Conservation (phyloP, 306 rosid species). For the Prosopis cineraria region DNA sequence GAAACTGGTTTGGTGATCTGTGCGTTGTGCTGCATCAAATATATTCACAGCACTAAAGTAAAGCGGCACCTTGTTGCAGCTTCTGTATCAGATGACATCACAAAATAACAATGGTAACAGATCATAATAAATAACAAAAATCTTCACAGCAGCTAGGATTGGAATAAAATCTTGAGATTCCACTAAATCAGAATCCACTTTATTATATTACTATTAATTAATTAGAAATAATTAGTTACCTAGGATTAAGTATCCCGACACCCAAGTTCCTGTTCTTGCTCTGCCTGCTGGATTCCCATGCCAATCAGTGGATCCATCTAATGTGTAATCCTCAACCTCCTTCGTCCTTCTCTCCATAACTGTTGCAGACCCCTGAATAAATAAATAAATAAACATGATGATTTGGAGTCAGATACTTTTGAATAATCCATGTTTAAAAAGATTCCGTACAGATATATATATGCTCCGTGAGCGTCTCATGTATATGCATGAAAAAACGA, state of each 20-base stretch:
- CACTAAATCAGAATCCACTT: neutral
- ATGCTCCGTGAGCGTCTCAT: no score
- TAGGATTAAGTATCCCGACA: slow-evolving; percentile 62
- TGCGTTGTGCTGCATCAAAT: no score
- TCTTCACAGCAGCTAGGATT: neutral
- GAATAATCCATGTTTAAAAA: neutral
- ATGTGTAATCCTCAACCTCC: slow-evolving; percentile 38
- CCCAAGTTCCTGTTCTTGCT: slow-evolving; percentile 58
- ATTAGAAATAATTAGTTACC: slow-evolving; percentile 40
- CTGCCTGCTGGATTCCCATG: slow-evolving; percentile 60
- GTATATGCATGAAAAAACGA: no score
- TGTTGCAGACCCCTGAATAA: slow-evolving; percentile 38
- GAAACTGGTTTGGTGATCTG: no score
- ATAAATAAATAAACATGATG: neutral
- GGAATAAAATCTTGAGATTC: neutral
- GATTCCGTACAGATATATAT: no score
- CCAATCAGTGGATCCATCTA: slow-evolving; percentile 69
- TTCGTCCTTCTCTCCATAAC: slow-evolving; percentile 19
- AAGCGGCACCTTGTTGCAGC: no score
- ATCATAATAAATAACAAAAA: no score
- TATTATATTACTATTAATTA: neutral
- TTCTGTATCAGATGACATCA: neutral
- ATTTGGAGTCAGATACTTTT: neutral
- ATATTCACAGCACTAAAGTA: no score
- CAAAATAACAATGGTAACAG: neutral